phyloP scores from a whole-genome alignment of 805 yeast genomes.

The Metschnikowia chrysomelidarum region DNA sequence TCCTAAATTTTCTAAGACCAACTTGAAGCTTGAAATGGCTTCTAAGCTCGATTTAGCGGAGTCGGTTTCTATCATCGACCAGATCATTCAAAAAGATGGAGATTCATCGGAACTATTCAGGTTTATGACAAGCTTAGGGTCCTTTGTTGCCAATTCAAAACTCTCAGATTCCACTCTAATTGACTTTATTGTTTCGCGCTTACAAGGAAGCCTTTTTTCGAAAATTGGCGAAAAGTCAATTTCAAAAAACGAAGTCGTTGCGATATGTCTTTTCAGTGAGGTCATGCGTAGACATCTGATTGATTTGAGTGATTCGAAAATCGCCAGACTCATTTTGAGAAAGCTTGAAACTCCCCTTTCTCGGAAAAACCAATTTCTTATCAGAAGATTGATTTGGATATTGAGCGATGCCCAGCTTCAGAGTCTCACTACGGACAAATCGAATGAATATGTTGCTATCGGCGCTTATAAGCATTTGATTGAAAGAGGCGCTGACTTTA shows the following conservation, averaged over 20 bases:
- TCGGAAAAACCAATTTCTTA: slow-evolving; percentile 16
- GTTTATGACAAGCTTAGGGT: slow-evolving; percentile 46
- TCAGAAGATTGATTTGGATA: slow-evolving; percentile 27
- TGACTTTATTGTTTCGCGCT: slow-evolving; percentile 17
- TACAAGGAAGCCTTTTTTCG: slow-evolving; percentile 22
- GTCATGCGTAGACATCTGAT: slow-evolving; percentile 31
- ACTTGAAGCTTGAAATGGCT: slow-evolving; percentile 16
- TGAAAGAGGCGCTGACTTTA: slow-evolving; percentile 6
- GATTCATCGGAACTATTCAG: slow-evolving; percentile 26
- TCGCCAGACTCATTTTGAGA: slow-evolving; percentile 14
- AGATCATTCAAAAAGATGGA: slow-evolving; percentile 28
- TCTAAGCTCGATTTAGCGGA: slow-evolving; percentile 50
- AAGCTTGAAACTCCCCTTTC: slow-evolving; percentile 5
- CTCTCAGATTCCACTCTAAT: slow-evolving; percentile 13
- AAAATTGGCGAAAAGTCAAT: slow-evolving; percentile 1
- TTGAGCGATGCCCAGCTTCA: slow-evolving; percentile 23
- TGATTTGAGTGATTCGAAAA: slow-evolving; percentile 8
- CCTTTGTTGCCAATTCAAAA: slow-evolving; percentile 23
- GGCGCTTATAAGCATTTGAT: slow-evolving; percentile 7
- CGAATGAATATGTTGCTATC: slow-evolving; percentile 8
- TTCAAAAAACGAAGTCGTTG: slow-evolving; percentile 25
- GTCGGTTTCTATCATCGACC: slow-evolving; percentile 37
- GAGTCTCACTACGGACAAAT: slow-evolving; percentile 7
- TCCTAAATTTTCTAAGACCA: slow-evolving; percentile 3
- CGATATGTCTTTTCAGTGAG: slow-evolving; percentile 33